Percentiles rank a stretch among this genome's conserved stretches.
Conservation (phyloP, 2,329 filamentous ascomycete species). For the Coleophoma cylindrospora region DNA sequence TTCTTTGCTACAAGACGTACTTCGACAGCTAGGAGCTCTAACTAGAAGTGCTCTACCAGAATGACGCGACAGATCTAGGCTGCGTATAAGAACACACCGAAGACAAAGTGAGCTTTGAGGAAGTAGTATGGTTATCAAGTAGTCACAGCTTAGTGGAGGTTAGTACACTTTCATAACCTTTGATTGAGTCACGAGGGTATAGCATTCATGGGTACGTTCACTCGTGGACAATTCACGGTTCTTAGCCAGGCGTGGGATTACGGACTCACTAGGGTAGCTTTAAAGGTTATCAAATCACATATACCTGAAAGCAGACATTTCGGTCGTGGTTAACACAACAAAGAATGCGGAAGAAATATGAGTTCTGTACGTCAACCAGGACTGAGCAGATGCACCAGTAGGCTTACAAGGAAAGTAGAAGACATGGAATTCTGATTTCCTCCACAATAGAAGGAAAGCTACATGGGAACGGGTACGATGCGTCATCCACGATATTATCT, state of each 20-base stretch:
- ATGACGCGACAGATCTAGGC: constrained; percentile 5
- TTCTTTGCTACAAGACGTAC: constrained; percentile 36
- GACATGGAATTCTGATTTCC: too few species aligned
- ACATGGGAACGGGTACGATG: too few species aligned
- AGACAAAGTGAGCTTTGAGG: constrained; percentile 14
- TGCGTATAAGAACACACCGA: constrained; percentile 15
- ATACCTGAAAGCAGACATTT: neutral
- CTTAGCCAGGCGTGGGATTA: constrained; percentile 9
- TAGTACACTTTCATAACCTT: constrained; percentile 11
- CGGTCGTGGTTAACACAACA: constrained; percentile 4
- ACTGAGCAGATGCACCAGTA: too few species aligned
- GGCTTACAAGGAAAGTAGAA: too few species aligned
- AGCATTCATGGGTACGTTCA: constrained; percentile 16
- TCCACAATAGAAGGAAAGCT: too few species aligned
- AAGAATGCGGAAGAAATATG: too few species aligned
- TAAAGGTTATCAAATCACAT: constrained; percentile 10
- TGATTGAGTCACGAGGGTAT: constrained; percentile 4
- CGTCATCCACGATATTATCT: too few species aligned
- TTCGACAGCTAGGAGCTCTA: constrained; percentile 39
- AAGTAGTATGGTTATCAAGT: constrained; percentile 28
- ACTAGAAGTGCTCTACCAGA: constrained; percentile 34
- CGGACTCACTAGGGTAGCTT: constrained; percentile 4
- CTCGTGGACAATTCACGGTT: constrained; percentile 9
- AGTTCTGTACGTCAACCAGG: too few species aligned
- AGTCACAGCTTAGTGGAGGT: constrained; percentile 8